Evolutionary conservation across 306 rosid genomes (phyloP).

Genomic region (Medicago arabica): DNA sequence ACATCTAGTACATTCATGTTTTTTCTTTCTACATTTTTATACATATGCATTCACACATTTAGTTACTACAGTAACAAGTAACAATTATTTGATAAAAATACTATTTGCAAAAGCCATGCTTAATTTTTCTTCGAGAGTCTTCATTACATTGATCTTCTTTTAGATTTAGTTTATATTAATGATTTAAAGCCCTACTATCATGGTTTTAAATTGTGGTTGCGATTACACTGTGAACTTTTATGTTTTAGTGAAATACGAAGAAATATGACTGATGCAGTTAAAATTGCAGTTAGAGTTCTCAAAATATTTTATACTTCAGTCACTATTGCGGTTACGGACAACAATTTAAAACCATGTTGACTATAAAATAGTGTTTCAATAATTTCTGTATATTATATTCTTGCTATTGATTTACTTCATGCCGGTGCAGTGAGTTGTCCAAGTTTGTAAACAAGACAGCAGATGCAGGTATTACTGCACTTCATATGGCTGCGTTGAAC

Average conservation of each 20-base stretch:
- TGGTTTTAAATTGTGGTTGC: neutral
- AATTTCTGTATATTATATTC: constrained; percentile 48
- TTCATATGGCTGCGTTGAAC: constrained; percentile 93
- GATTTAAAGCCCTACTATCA: neutral
- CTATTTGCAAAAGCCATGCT: too few species aligned
- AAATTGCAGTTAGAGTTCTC: neutral
- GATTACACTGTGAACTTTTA: neutral
- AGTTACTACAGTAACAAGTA: too few species aligned
- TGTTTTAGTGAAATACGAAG: neutral
- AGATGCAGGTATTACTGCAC: constrained; percentile 94
- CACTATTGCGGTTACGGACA: neutral
- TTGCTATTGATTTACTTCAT: constrained; percentile 67
- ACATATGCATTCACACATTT: too few species aligned
- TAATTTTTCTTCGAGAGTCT: too few species aligned
- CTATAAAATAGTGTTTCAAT: neutral
- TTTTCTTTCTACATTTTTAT: too few species aligned
- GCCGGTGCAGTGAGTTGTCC: constrained; percentile 90
- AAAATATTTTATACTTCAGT: neutral
- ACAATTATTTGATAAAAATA: too few species aligned
- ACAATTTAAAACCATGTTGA: neutral
- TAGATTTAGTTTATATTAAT: too few species aligned
- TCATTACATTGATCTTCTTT: too few species aligned
- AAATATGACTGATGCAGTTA: neutral
- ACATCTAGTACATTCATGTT: too few species aligned
- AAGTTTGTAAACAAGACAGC: constrained; percentile 93